A percentile compares a stretch with the other conserved stretches of the same genome.
Conservation (phyloP, 495 filamentous ascomycete genomes). For the Aspergillus mulundensis region DNA sequence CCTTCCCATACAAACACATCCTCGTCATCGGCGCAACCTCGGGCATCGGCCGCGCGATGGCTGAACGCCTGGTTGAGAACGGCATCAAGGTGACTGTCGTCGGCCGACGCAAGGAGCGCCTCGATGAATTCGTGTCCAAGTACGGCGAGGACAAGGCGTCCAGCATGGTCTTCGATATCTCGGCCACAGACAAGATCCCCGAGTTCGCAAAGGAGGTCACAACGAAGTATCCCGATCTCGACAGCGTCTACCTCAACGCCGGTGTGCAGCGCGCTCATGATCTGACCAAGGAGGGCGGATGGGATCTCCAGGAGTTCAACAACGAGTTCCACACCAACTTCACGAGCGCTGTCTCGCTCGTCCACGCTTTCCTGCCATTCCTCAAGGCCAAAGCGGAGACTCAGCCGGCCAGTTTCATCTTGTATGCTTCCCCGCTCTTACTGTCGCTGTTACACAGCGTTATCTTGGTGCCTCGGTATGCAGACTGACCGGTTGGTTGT, state of each 20-base stretch:
- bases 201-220: conserved; percentile 54
- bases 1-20: conserved; percentile 63
- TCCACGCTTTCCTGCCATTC: conserved; percentile 57
- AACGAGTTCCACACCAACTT: conserved; percentile 63
- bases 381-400: conserved; percentile 46
- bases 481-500: too few relatives aligned
- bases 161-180: conserved; percentile 57
- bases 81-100: conserved; percentile 60
- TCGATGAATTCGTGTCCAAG: conserved; percentile 59
- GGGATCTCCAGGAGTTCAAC: conserved; percentile 44
- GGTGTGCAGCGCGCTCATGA: conserved; percentile 44
- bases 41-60: conserved; percentile 63
- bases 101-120: conserved; percentile 60
- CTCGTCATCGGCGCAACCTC: conserved; percentile 66
- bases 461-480: too few relatives aligned
- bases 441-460: not conserved
- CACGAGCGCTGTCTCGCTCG: conserved; percentile 53
- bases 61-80: conserved; percentile 55
- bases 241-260: conserved; percentile 38
- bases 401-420: conserved; percentile 29
- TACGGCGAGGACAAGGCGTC: conserved; percentile 52
- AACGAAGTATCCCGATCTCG: conserved; percentile 46
- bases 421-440: conserved; percentile 14
- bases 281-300: conserved; percentile 49
- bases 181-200: conserved; percentile 52